Base-by-base conservation (phyloP, 164 flowering plant species). In the Magnolia changhungtana region DNA sequence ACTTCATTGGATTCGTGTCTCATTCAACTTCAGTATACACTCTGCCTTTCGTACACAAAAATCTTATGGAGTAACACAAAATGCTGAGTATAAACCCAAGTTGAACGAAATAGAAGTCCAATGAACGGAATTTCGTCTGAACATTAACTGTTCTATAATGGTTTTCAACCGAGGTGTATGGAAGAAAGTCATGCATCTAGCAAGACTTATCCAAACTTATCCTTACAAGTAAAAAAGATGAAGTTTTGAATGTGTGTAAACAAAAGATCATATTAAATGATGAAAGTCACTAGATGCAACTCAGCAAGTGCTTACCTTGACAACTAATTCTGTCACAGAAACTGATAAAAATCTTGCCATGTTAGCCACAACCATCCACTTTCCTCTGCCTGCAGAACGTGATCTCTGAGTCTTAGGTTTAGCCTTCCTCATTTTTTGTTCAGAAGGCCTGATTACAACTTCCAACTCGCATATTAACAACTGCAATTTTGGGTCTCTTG, bases 331-430 rank as follows among this genome's bases (percentile, higher is more conserved):
- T 58, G 92, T 86, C 68, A 94, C 82, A 69, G 91, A 86, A 81
- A 96, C 87, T 24, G 99, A 96, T 78, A 96, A 78, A 85, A 90
- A 93, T 82, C 98, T 90, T n/a, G 97, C 97, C 81, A 94, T 81
- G 75, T 90, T 96, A 66, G 94, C 97, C 71, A 91, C 88, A 81
- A 94, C 83, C 93, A 87, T 92, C 96, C 94, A 93, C 86, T 91
- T 94, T 78, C 99, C 99, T 84, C 89, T 83, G 84, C 98, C 72
- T 67, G 98, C 84, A 66, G 82, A 77, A 67, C 89, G 95, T 58
- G 76, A 52, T 80, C 79, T 93, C 37, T 78, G 81, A 67, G 90
- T 73, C 45, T 37, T 37, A 55, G 61, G 61, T 11, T 16, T 55
- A 55, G 19, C 61, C 61, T 55, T 55, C 77, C 77, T 87, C 67